Base-by-base conservation (phyloP, 176 grass and related monocot species). In the Stipa capillata region DNA sequence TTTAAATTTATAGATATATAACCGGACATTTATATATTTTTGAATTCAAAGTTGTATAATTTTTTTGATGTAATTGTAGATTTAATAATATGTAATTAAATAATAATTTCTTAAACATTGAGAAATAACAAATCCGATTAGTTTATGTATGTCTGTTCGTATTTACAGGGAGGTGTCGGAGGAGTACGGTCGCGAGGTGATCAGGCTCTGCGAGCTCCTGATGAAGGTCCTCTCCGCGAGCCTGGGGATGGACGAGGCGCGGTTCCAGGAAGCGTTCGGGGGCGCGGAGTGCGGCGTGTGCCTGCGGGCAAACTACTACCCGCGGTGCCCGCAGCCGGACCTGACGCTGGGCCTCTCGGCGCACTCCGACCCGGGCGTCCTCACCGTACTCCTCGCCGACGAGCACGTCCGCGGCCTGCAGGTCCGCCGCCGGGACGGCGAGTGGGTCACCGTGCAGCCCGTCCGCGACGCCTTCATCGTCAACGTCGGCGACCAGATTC, bases 401-500 rank as follows among this genome's bases (percentile, higher is more conserved):
- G 88, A 97, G 24, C 78, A 58, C 42, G 94, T 97, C 43, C 58
- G 61, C 8, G 94, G 94, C 36, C 88, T 97, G 28, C 94, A 97
- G 82, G 91, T 97, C 9, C 91, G 80, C 35, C 85, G 77, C 69
- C 47, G 21, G 53, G 90, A 80, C 17, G 91, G 81, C 80, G 71
- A 76, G 5, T 97, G 94, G 94, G 69, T 97, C 86, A 93, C 91
- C 8, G 89, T 97, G 25, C 84, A 91, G 40, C 91, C 94, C 69
- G 43, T 64, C 40, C 84, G 83, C 25, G 69, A 77, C 80, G 89
- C 94, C 13, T 82, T 97, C 60, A 69, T 97, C 66, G 80, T 97
- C 84, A 97, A 97, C 86, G 80, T 97, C 33, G 94, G 94, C 55
- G 94, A 97, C 85, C 94, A 97, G 63, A 80, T 93, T 57, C 86